Evolutionary conservation across 768 basidiomycete species (phyloP), one percentile per base, ranked within the genome.

Genomic region (Gyrodon lividus): DNA sequence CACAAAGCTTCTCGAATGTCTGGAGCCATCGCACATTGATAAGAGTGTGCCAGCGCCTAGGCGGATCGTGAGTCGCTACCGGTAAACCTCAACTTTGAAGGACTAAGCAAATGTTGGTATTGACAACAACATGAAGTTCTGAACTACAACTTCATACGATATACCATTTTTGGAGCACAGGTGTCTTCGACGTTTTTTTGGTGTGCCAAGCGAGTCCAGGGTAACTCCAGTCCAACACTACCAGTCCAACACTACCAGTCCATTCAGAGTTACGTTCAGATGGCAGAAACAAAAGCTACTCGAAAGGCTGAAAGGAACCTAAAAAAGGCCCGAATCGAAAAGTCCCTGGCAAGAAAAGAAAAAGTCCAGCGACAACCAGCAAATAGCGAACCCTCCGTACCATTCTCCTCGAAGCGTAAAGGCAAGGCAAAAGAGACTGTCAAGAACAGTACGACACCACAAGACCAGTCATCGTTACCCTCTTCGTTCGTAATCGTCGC

Each of bases 401-500:
- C 57, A 30, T 44, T 52, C 46, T 53, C 67, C 19, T 47, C 54
- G 22, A 70, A 70, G 44, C 66, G 57, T 14, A 71, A 74, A 57
- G 62, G 67, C 39, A 67, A 68, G 26, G 50, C 51, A 22, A 57
- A 59, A 43, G 50, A 45, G 26, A 54, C 52, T 5, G 38, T n/a
- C 35, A 17, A 12, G 2, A 26, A 42, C 5, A 20, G 38, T 6
- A 33, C 26, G 26, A 41, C n/a, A 17, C 28, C 41, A 24, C n/a
- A 30, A 43, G 48, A 56, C 30, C 20, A 28, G 5, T 39, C 60
- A 0, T 20, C 62, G 1, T 71, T 81, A 10, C 82, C 87, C 0
- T 66, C 72, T 0, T 81, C 83, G 2, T 98, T 97, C 77, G 87
- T 91, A 69, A 70, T 98, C 56, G 75, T 98, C 22, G 90, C 87